Base-by-base conservation (phyloP, 1,284 basidiomycete genomes). In the Gymnopus androsaceus region DNA sequence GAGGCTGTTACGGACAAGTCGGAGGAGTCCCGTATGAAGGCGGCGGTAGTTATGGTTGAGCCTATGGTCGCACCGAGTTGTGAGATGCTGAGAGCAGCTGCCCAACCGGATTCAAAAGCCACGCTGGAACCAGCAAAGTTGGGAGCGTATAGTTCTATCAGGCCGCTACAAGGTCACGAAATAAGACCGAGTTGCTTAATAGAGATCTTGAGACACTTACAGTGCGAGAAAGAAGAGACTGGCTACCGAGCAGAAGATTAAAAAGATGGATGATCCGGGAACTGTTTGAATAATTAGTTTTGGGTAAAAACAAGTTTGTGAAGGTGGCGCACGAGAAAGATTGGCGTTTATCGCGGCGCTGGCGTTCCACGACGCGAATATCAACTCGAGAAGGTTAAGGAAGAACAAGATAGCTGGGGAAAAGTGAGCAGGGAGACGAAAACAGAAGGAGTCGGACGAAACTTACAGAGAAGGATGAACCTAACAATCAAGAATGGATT, bases 291-390 rank as follows among this genome's bases (percentile, higher is more conserved):
- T 38, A 44, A 25, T 30, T 19, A 34, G 41, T 51, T 12, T 58
- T 25, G 3, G 5, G 45, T n/a, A 23, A n/a, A 17, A n/a, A 45
- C 4, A 8, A n/a, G 31, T 31, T 8, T 14, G 19, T 28, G 15
- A 47, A 42, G 3, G 9, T n/a, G n/a, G 61, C 73, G 53, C 56
- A 78, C 84, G 71, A 61, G 72, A 66, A 51, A 69, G 52, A 11
- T 70, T 73, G 25, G 67, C 65, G 34, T 70, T 66, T 50, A 62
- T 70, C 28, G 73, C 69, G 15, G 74, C 69, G 42, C 69, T 69
- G 23, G 84, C 67, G 64, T 84, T 82, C 84, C 84, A 87, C 31
- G 76, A 74, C 9, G 83, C 77, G 61, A 86, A 83, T 14, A 78
- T 74, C 51, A 87, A 64, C 12, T 77, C 67, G 46, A 85, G 70